Evolutionary conservation across 2,329 filamentous ascomycete genomes (phyloP).

Genomic region (Calonectria honghensis): DNA sequence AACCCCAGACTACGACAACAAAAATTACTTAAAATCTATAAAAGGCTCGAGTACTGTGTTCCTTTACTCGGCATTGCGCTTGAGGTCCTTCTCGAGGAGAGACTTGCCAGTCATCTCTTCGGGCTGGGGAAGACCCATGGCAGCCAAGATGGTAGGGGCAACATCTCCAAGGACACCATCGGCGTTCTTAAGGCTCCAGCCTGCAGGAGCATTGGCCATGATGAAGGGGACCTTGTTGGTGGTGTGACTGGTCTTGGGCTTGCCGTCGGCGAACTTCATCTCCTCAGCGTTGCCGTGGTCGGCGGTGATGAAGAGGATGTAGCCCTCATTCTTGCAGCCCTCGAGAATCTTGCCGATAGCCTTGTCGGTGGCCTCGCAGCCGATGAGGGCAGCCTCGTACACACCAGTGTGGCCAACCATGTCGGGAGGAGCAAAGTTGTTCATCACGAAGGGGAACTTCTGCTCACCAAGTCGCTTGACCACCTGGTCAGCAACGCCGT

Average conservation of each 20-base stretch:
- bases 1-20: conserved; percentile 31
- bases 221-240: conserved; percentile 98
- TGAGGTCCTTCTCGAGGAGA: conserved; percentile 84
- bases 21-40: conserved; percentile 22
- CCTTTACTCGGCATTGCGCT: conserved; percentile 57
- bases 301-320: conserved; percentile 94
- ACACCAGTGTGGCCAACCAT: conserved; percentile 99
- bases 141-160: conserved; percentile 91
- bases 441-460: conserved; percentile 98
- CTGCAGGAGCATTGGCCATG: conserved; percentile 96
- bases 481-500: conserved; percentile 91
- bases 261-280: conserved; percentile 97
- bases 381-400: conserved; percentile 94
- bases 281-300: conserved; percentile 99
- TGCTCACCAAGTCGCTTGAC: conserved; percentile 89
- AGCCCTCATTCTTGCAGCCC: conserved; percentile 93
- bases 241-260: conserved; percentile 98
- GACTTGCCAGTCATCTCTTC: conserved; percentile 93
- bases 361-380: conserved; percentile 90
- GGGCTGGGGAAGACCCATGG: conserved; percentile 93
- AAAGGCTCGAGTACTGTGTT: background rate
- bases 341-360: conserved; percentile 95
- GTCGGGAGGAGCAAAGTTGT: conserved; percentile 99
- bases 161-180: conserved; percentile 97
- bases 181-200: conserved; percentile 89